Percentiles rank a stretch among this genome's conserved stretches.
Evolutionary conservation across 495 filamentous ascomycete genomes (phyloP).

Genomic region (Xylaria intraflava): DNA sequence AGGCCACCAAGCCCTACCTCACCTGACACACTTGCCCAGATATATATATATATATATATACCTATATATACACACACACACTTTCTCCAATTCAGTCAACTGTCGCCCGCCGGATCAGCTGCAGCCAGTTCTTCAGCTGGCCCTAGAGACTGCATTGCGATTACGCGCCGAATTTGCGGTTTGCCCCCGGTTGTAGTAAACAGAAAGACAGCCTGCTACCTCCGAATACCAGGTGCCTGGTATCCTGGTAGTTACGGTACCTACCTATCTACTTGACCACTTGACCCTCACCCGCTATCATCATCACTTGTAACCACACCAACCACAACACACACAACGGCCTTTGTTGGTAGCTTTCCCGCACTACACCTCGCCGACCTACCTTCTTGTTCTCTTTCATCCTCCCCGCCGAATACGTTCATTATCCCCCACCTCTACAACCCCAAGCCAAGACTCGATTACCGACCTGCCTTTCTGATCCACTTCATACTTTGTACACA

Average conservation of each 20-base stretch:
- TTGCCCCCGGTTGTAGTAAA: background rate
- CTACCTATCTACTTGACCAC: background rate
- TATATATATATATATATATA: no score
- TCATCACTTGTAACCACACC: no score
- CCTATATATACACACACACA: no score
- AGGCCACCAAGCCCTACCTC: background rate
- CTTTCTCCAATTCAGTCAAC: background rate
- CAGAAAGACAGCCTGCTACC: background rate
- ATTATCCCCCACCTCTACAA: background rate
- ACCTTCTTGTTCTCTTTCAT: no score
- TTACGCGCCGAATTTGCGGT: background rate
- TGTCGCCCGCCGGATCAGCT: background rate
- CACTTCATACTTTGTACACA: background rate
- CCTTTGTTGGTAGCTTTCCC: background rate
- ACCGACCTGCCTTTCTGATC: background rate
- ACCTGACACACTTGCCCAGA: background rate
- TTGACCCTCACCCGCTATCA: background rate
- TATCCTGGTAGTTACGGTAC: background rate
- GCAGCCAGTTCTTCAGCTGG: background rate
- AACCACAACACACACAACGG: background rate
- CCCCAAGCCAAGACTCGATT: background rate
- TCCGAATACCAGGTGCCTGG: background rate
- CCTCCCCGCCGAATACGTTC: no score
- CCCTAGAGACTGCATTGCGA: background rate
- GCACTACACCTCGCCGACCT: background rate